Conservation (phyloP, 495 filamentous ascomycete genomes). For the Aspergillus bridgeri region DNA sequence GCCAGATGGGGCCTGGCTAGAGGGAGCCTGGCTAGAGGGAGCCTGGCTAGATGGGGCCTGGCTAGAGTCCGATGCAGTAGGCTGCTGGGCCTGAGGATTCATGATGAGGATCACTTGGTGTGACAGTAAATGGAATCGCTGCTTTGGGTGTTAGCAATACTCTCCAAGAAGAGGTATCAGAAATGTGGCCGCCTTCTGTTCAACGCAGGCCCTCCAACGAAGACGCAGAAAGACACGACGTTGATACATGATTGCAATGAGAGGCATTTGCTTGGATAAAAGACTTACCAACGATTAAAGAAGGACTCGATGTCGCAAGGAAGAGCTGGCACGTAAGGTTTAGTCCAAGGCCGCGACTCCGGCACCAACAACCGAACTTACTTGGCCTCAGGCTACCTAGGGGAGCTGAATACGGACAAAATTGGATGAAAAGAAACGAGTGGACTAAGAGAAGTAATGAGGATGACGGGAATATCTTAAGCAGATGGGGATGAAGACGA, state of each 20-base stretch:
- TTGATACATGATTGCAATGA: background rate
- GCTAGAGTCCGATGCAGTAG: slow-evolving; percentile 32
- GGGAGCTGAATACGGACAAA: background rate
- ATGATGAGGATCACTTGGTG: slow-evolving; percentile 20
- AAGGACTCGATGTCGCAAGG: background rate
- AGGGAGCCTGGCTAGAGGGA: too few relatives aligned
- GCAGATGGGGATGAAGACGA: slow-evolving; percentile 24
- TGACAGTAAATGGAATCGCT: background rate
- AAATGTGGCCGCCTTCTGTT: background rate
- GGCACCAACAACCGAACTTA: background rate
- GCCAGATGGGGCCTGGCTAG: slow-evolving; percentile 21
- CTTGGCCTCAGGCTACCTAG: background rate
- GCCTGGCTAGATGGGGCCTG: slow-evolving; percentile 22
- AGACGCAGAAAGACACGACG: background rate
- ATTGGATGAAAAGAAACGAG: background rate
- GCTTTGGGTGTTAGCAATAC: background rate
- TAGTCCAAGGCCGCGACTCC: background rate
- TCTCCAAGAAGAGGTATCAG: background rate
- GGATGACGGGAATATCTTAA: background rate
- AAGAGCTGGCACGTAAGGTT: background rate
- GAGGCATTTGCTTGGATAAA: background rate
- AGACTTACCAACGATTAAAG: background rate
- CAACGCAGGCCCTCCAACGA: background rate
- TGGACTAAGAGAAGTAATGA: background rate
- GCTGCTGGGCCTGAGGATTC: slow-evolving; percentile 20